Evolutionary conservation across 257 asterid species (phyloP).

Genomic region (Jacaranda copaia): DNA sequence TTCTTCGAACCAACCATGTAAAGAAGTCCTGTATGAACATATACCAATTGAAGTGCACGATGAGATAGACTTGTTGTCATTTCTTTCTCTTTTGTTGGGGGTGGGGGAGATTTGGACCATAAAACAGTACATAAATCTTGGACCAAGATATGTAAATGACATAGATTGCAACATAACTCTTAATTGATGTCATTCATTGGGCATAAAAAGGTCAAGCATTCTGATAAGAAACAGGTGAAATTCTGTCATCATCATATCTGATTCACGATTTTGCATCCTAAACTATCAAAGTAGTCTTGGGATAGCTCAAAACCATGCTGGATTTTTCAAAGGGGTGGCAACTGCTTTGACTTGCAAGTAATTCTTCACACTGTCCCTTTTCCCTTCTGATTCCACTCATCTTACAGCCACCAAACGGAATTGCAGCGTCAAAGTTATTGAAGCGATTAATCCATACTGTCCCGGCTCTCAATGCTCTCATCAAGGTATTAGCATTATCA

Average conservation of each 20-base stretch:
- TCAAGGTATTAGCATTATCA: slow-evolving; percentile 85
- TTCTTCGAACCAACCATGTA: slow-evolving; percentile 15
- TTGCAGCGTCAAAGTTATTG: slow-evolving; percentile 84
- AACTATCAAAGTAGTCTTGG: background rate
- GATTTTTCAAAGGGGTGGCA: slow-evolving; percentile 73
- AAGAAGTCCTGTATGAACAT: slow-evolving; percentile 17
- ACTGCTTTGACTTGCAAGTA: slow-evolving; percentile 98
- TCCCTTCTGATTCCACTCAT: slow-evolving; percentile 97
- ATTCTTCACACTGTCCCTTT: slow-evolving; percentile 87
- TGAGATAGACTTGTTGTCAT: background rate
- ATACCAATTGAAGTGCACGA: slow-evolving; percentile 17
- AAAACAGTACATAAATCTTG: background rate
- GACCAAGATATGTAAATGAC: too few species aligned
- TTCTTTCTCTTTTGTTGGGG: slow-evolving; percentile 13
- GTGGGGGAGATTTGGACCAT: background rate
- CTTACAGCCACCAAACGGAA: slow-evolving; percentile 96
- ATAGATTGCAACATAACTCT: too few species aligned
- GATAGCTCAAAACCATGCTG: slow-evolving; percentile 83
- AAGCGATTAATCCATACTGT: slow-evolving; percentile 85
- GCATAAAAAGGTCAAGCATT: background rate
- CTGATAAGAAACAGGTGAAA: slow-evolving; percentile 12
- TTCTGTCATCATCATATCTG: slow-evolving; percentile 38
- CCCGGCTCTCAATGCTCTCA: slow-evolving; percentile 85
- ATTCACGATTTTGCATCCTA: slow-evolving; percentile 2
- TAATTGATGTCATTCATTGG: background rate